Base-by-base conservation (phyloP, 192 early-diverging fungal genomes). In the Coemansia sp. region DNA sequence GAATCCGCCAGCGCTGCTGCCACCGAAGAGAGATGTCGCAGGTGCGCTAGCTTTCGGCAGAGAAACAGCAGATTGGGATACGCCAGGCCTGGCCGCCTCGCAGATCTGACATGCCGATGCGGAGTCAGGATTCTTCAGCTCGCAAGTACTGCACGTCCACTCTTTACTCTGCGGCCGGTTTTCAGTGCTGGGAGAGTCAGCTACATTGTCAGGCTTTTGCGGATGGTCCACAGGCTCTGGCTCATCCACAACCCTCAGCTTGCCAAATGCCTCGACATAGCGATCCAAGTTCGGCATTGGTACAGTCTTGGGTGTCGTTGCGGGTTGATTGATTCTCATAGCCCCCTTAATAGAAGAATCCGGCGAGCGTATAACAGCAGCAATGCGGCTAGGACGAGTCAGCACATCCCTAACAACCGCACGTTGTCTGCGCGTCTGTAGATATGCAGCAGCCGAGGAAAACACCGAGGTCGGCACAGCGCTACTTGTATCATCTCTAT, bases 211-310 rank as follows among this genome's bases (percentile, higher is more conserved):
- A 38, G 34, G 10, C 34, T 38, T 38, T 9, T 38, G 34, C 34
- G 1, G 34, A 38, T 38, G 6, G 4, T 2, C 6, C 34, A 38
- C 47, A 25, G 24, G 31, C 38, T 21, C 28, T 2, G 60, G 49
- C 23, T 58, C 59, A 0, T 65, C 71, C 0, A 14, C 49, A 41
- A 74, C 63, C 60, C 65, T 70, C 18, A 80, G 55, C 58, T 68
- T 80, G n/a, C 71, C 72, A 68, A 80, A 80, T 23, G 64, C 67
- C 61, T 65, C 32, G 8, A 74, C 64, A 25, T 80, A 80, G 34
- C 77, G 71, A 22, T 74, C 67, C 27, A 80, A 54, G 31, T 80
- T 74, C 5, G 77, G 77, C 77, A 80, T 80, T 3, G 72, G 65
- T 7, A n/a, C 28, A 7, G 47, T 48, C 32, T 53, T 30, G 12